phyloP scores from a whole-genome alignment of 208 protist genomes.

The Borovskyia barvae region DNA sequence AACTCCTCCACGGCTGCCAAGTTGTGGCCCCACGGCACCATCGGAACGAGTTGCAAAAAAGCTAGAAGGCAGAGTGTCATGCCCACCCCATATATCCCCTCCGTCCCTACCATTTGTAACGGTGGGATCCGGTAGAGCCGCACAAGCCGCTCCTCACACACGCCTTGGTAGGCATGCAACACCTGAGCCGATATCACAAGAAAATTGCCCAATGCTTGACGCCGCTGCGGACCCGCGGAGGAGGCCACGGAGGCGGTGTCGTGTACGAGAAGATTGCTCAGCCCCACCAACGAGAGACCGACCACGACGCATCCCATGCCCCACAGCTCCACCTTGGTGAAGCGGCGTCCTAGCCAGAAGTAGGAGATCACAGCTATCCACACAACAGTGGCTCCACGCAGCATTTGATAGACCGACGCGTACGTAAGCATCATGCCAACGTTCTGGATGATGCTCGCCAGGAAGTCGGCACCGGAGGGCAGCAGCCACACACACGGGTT shows the following conservation, averaged over 20 bases:
- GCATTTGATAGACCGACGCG: slow-evolving; percentile 92
- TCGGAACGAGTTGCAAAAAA: slow-evolving; percentile 70
- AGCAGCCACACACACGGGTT: slow-evolving; percentile 68
- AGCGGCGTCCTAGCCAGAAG: slow-evolving; percentile 71
- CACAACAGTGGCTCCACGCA: slow-evolving; percentile 88
- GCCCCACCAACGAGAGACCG: slow-evolving; percentile 66
- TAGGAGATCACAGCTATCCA: slow-evolving; percentile 86
- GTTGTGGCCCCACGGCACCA: slow-evolving; percentile 41
- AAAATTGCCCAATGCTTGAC: slow-evolving; percentile 62
- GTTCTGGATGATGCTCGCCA: slow-evolving; percentile 84
- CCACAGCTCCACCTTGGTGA: slow-evolving; percentile 66
- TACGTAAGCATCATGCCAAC: slow-evolving; percentile 85
- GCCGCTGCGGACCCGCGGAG: slow-evolving; percentile 4
- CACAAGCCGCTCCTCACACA: slow-evolving; percentile 87
- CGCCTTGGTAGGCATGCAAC: slow-evolving; percentile 87
- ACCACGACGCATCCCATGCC: slow-evolving; percentile 59
- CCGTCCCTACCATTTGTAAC: slow-evolving; percentile 87
- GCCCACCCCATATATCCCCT: slow-evolving; percentile 86
- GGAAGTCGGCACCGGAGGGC: slow-evolving; percentile 70
- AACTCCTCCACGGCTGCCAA: slow-evolving; percentile 26
- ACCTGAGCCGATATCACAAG: slow-evolving; percentile 87
- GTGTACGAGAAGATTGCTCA: slow-evolving; percentile 35
- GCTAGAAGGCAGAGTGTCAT: slow-evolving; percentile 69
- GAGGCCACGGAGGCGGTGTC: not conserved
- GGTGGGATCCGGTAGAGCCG: slow-evolving; percentile 65